Evolutionary conservation across 148 eudicot genomes (phyloP).

Genomic region (Rhododendron ferrugineum): DNA sequence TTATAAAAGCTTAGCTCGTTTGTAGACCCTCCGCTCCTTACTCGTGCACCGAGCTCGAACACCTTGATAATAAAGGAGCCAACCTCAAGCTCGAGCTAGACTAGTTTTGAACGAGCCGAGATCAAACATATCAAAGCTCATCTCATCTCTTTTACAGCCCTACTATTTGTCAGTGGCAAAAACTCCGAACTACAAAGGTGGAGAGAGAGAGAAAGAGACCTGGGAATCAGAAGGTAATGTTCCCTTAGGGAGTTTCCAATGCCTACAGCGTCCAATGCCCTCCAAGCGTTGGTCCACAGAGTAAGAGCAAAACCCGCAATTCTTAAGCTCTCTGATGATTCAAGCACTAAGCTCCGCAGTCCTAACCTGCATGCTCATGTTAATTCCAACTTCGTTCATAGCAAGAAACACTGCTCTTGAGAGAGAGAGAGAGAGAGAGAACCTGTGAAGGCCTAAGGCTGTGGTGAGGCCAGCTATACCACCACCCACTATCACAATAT

Average conservation of each 20-base stretch:
- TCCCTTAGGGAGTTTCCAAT: conserved; percentile 30
- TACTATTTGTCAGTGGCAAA: background rate
- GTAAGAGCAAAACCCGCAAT: conserved; percentile 40
- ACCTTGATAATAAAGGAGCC: no score
- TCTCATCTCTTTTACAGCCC: no score
- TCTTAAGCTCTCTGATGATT: conserved; percentile 43
- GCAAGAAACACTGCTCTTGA: background rate
- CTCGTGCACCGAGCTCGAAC: no score
- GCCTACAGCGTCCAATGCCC: conserved; percentile 44
- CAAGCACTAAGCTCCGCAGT: conserved; percentile 43
- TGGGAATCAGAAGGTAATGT: conserved; percentile 12
- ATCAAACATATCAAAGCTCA: no score
- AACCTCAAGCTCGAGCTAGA: no score
- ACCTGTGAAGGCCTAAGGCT: conserved; percentile 51
- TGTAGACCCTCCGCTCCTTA: no score
- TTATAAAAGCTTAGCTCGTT: no score
- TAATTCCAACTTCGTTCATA: conserved; percentile 6
- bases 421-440: background rate
- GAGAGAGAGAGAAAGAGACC: conserved; percentile 15
- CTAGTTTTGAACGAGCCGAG: no score
- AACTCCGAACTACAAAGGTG: background rate
- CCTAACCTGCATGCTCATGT: background rate
- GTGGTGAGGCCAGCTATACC: conserved; percentile 40
- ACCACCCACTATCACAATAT: conserved; percentile 29
- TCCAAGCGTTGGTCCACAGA: conserved; percentile 55